Evolutionary conservation across 371 early-diverging fungal species (phyloP).

Genomic region (Choanephora cucurbitarum): DNA sequence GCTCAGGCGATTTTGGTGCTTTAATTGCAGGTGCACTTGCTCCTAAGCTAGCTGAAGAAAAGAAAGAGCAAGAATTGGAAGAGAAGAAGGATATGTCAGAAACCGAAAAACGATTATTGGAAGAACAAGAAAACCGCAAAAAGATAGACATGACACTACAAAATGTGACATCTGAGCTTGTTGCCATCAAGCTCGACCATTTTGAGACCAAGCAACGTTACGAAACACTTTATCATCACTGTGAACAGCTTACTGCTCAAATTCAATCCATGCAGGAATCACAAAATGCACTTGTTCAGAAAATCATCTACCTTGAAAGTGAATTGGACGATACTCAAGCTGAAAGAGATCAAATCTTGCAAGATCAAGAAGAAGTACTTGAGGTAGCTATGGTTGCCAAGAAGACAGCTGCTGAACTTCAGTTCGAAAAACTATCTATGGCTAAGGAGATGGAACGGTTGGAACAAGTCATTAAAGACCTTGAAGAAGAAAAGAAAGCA

Average conservation of each 20-base stretch:
- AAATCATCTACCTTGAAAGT: constrained; percentile 27
- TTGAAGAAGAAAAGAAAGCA: constrained; percentile 45
- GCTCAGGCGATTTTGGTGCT: constrained; percentile 49
- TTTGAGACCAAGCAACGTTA: constrained; percentile 47
- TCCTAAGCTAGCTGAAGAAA: constrained; percentile 7
- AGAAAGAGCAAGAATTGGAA: constrained; percentile 1
- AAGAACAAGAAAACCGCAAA: not conserved
- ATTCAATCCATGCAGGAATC: constrained; percentile 24
- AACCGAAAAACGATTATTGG: not conserved
- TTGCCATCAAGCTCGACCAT: constrained; percentile 37
- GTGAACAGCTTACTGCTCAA: constrained; percentile 32
- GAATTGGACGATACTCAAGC: constrained; percentile 32
- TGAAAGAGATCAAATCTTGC: constrained; percentile 37
- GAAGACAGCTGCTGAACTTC: constrained; percentile 42
- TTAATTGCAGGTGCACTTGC: constrained; percentile 44
- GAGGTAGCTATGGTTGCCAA: constrained; percentile 44
- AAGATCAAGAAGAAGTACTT: constrained; percentile 38
- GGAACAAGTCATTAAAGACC: constrained; percentile 22
- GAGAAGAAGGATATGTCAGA: constrained; percentile 14
- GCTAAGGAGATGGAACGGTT: constrained; percentile 37
- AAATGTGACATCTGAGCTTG: constrained; percentile 41
- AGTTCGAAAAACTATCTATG: constrained; percentile 38
- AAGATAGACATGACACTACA: constrained; percentile 22
- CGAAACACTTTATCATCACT: constrained; percentile 40
- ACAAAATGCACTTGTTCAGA: constrained; percentile 18